Conservation (phyloP, 2,329 filamentous ascomycete species). For the Penicillium sp. region DNA sequence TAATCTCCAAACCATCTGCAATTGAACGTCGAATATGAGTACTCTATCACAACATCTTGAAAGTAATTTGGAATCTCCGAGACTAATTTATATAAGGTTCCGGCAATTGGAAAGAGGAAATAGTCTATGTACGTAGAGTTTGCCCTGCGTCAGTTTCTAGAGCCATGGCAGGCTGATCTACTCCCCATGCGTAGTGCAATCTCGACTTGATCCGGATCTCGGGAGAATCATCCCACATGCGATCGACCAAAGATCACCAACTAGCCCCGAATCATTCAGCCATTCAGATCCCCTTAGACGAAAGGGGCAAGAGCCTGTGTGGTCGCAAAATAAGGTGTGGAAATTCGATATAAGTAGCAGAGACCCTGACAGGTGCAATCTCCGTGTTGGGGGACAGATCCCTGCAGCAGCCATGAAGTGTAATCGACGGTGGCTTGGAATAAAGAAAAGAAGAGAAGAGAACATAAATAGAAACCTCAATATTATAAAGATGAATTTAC, state of each 20-base stretch:
- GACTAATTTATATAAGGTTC: neutral
- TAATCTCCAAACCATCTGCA: neutral
- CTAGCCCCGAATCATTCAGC: neutral
- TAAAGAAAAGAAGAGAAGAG: neutral
- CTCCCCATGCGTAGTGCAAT: neutral
- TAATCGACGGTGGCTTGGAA: neutral
- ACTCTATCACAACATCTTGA: neutral
- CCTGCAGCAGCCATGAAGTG: neutral
- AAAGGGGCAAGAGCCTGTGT: conserved; percentile 1
- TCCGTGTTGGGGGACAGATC: neutral
- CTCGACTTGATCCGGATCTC: neutral
- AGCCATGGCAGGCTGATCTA: neutral
- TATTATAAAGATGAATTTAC: neutral
- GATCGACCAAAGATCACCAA: conserved; percentile 4
- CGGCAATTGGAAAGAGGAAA: neutral
- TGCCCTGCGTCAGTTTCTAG: neutral
- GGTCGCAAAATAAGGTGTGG: conserved; percentile 2
- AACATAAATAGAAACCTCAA: neutral
- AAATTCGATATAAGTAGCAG: conserved; percentile 2
- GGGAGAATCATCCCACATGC: neutral
- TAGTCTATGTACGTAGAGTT: neutral
- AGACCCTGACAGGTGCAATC: neutral
- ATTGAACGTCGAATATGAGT: neutral
- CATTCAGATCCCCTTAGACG: neutral
- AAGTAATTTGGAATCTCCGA: neutral